Evolutionary conservation across 495 filamentous ascomycete species (phyloP).

Genomic region (Aspergillus wentii): DNA sequence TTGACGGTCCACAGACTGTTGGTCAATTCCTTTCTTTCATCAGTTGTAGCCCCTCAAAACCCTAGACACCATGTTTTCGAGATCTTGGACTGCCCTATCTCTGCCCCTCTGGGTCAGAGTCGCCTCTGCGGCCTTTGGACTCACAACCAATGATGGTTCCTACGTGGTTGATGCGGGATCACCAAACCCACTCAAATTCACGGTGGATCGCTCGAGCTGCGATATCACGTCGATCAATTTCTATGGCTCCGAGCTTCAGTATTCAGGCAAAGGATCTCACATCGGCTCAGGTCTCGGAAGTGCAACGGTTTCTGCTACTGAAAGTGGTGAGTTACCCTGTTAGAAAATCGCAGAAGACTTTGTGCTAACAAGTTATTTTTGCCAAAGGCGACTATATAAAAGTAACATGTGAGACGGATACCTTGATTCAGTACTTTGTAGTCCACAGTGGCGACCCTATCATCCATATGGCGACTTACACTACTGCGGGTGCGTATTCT

Average conservation of each 20-base stretch:
- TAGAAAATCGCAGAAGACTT: no score
- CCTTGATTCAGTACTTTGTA: constrained; percentile 60
- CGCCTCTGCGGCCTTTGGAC: constrained; percentile 26
- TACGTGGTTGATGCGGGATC: constrained; percentile 54
- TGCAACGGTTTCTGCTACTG: constrained; percentile 50
- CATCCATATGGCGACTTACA: constrained; percentile 62
- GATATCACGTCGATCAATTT: constrained; percentile 61
- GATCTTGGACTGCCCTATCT: constrained; percentile 12
- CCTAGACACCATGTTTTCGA: constrained; percentile 17
- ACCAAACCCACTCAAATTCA: constrained; percentile 49
- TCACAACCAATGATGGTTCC: constrained; percentile 17
- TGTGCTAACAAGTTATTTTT: no score
- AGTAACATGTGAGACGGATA: constrained; percentile 55
- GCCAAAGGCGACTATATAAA: constrained; percentile 53
- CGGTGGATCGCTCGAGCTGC: constrained; percentile 51
- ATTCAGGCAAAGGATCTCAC: constrained; percentile 45
- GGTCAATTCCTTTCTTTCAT: no score
- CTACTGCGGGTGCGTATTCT: constrained; percentile 33
- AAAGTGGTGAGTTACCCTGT: constrained; percentile 21
- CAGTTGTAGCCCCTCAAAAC: no score
- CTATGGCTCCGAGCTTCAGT: constrained; percentile 54
- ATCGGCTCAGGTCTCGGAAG: constrained; percentile 57
- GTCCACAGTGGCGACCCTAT: constrained; percentile 53
- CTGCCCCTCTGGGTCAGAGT: constrained; percentile 16
- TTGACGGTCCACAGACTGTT: no score